Percentiles rank a stretch among this genome's conserved stretches.
These are phyloP conservation scores for Oidiodendron maius DNA, from an alignment of 495 filamentous ascomycete species.

Conservation along the genomic window DNA sequence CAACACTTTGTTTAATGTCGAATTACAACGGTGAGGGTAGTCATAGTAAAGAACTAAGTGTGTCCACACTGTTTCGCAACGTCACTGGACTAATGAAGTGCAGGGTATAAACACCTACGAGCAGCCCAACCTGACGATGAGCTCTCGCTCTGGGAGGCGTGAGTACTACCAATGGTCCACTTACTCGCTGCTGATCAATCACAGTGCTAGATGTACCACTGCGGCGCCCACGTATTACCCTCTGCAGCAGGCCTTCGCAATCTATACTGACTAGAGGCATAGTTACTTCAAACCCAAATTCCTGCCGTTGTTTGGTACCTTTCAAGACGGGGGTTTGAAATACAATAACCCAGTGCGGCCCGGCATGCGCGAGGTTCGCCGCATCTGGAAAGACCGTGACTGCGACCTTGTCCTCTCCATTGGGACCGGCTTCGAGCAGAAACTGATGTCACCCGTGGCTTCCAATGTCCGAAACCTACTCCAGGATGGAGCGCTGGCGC, in stretches of 20 bases:
- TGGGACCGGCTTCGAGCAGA: constrained; percentile 11
- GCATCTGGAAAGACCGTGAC: constrained; percentile 10
- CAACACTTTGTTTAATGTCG: constrained; percentile 13
- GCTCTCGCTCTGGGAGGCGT: constrained; percentile 14
- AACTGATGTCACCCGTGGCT: constrained; percentile 10
- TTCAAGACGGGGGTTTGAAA: constrained; percentile 16
- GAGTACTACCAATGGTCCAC: not conserved
- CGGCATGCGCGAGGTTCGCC: constrained; percentile 10
- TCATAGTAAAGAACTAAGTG: constrained; percentile 8
- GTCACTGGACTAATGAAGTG: constrained; percentile 1
- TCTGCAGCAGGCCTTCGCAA: not conserved
- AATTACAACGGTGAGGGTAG: constrained; percentile 16
- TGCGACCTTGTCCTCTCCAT: constrained; percentile 14
- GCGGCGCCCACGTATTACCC: constrained; percentile 11
- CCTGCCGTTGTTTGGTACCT: constrained; percentile 9
- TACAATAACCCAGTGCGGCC: constrained; percentile 15
- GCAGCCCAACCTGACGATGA: constrained; percentile 6
- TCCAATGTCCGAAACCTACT: constrained; percentile 13
- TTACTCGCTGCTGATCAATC: not conserved
- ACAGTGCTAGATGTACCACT: constrained; percentile 18
- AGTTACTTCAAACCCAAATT: constrained; percentile 16
- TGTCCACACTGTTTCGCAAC: not conserved
- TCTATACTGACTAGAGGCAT: constrained; percentile 3
- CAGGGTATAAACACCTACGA: constrained; percentile 17
- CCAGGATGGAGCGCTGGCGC: constrained; percentile 14